Percentiles rank a stretch among this genome's conserved stretches.
These are phyloP conservation scores for Acidomyces sp. DNA, from an alignment of 495 filamentous ascomycete species.

Conservation along the genomic window DNA sequence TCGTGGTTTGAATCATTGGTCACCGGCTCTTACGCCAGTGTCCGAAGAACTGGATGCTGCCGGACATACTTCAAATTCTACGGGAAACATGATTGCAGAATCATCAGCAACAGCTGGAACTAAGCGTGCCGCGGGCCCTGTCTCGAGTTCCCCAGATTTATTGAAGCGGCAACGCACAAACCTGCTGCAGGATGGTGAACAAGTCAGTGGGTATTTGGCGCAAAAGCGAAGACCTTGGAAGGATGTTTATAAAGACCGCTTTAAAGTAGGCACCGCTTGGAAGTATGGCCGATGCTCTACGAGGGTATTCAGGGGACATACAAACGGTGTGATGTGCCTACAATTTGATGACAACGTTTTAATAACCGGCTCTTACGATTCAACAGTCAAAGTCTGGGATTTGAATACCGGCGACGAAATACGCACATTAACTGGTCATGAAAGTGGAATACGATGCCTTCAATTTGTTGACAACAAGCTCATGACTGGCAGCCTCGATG, in stretches of 20 bases:
- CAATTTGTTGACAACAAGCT: slow-evolving; percentile 89
- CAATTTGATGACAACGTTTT: slow-evolving; percentile 91
- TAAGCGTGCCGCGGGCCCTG: slow-evolving; percentile 6
- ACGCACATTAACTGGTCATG: slow-evolving; percentile 70
- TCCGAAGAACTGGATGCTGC: slow-evolving; percentile 23
- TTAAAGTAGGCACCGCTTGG: slow-evolving; percentile 89
- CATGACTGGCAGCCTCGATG: slow-evolving; percentile 71
- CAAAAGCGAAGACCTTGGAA: slow-evolving; percentile 70
- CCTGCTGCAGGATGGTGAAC: slow-evolving; percentile 11
- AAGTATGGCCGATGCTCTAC: slow-evolving; percentile 79
- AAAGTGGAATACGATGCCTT: slow-evolving; percentile 66
- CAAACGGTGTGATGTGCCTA: slow-evolving; percentile 88
- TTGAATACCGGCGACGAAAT: slow-evolving; percentile 76
- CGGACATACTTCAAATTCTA: no score
- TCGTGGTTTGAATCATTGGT: slow-evolving; percentile 40
- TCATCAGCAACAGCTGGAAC: not conserved
- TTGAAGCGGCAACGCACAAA: slow-evolving; percentile 8
- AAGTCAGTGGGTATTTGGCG: slow-evolving; percentile 33
- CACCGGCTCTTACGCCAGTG: slow-evolving; percentile 38
- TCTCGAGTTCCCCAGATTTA: slow-evolving; percentile 2
- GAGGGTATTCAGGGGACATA: slow-evolving; percentile 73
- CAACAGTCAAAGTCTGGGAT: slow-evolving; percentile 92
- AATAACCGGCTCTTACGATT: slow-evolving; percentile 88
- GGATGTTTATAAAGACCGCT: slow-evolving; percentile 77
- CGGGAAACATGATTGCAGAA: not conserved